phyloP scores from a whole-genome alignment of 164 flowering plant species.

The Vitis vinifera region ASM3070453v1 NC_081812.1:20081501-20082000 shows the following conservation, averaged over 20 bases:
- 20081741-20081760: constrained; percentile 47
- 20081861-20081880: constrained; percentile 74
- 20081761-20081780: constrained; percentile 67
- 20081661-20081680: too few species aligned
- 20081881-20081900: constrained; percentile 77
- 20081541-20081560: background rate
- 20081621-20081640: too few species aligned
- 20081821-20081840: constrained; percentile 62
- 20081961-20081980: background rate
- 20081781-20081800: constrained; percentile 67
- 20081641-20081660: background rate
- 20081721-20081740: background rate
- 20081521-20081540: background rate
- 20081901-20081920: background rate
- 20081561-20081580: background rate
- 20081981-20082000: constrained; percentile 9
- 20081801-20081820: constrained; percentile 49
- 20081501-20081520: constrained; percentile 68
- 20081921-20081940: background rate
- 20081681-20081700: too few species aligned
- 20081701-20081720: background rate
- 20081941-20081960: background rate
- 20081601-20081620: background rate
- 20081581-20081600: background rate
- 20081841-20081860: constrained; percentile 43